Conservation (phyloP, 202 grass and related monocot genomes). For the Setaria italica region DNA sequence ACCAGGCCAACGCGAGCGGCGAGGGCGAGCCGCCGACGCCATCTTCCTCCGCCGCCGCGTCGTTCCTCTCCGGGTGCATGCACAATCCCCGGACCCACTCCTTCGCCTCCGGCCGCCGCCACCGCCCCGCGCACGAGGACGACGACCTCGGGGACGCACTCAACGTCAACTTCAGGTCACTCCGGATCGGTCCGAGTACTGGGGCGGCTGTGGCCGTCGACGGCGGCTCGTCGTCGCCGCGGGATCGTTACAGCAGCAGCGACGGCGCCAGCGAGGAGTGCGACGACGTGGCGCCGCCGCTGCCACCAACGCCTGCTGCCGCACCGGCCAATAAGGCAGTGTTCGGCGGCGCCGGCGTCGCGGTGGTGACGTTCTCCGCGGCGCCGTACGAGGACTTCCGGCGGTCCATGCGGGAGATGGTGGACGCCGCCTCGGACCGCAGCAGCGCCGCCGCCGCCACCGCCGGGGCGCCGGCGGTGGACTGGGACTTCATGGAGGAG, state of each 20-base stretch:
- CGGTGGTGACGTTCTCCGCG: conserved; percentile 57
- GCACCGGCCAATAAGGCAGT: background rate
- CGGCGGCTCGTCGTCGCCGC: background rate
- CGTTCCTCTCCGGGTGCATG: conserved; percentile 55
- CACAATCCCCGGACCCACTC: conserved; percentile 50
- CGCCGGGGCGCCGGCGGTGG: conserved; percentile 29
- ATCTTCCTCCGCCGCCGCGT: background rate
- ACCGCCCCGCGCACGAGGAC: background rate
- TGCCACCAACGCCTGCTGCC: background rate
- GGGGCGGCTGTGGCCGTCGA: background rate
- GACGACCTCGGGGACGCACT: background rate
- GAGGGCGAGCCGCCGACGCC: background rate
- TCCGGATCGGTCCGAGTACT: background rate
- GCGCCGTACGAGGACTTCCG: conserved; percentile 69
- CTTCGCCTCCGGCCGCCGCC: conserved; percentile 32
- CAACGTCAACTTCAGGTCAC: conserved; percentile 37
- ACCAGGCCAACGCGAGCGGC: background rate
- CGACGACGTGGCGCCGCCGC: background rate
- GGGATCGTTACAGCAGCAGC: background rate
- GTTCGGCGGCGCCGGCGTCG: conserved; percentile 27
- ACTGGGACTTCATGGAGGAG: conserved; percentile 72
- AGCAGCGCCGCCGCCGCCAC: background rate
- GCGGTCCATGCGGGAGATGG: conserved; percentile 66
- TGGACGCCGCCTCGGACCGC: conserved; percentile 24
- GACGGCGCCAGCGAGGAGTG: background rate